Conservation (phyloP, 1,284 basidiomycete genomes). For the Apiotrichum siamense region DNA sequence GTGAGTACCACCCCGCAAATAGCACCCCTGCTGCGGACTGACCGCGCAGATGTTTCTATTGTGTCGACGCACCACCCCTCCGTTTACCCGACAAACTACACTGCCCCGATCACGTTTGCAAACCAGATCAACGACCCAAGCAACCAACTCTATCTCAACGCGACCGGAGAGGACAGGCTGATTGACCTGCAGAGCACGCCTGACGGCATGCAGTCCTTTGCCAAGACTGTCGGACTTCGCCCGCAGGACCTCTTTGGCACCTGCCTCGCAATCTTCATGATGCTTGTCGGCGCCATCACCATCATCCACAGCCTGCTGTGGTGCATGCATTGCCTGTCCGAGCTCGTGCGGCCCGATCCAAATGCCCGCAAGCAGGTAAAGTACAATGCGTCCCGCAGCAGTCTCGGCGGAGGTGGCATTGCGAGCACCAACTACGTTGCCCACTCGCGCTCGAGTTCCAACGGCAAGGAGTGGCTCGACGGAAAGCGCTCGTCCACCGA, state of each 20-base stretch:
- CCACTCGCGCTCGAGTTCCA: conserved; percentile 9
- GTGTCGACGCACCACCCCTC: conserved; percentile 59
- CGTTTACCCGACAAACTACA: conserved; percentile 54
- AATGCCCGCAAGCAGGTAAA: background rate
- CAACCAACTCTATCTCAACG: conserved; percentile 73
- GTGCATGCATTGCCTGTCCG: conserved; percentile 55
- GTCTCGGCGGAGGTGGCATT: background rate
- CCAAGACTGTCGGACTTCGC: conserved; percentile 69
- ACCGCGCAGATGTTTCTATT: conserved; percentile 63
- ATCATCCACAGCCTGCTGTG: conserved; percentile 65
- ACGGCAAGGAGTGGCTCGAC: conserved; percentile 18
- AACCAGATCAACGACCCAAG: conserved; percentile 62
- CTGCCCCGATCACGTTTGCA: conserved; percentile 59
- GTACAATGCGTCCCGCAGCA: background rate
- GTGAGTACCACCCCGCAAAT: no score
- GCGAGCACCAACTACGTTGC: background rate
- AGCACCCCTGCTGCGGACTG: conserved; percentile 1
- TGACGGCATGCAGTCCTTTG: conserved; percentile 69
- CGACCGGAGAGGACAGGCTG: conserved; percentile 50
- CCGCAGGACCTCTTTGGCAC: conserved; percentile 78
- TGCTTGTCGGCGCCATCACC: conserved; percentile 66
- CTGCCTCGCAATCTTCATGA: conserved; percentile 74
- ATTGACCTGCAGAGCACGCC: conserved; percentile 34
- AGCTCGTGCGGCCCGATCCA: conserved; percentile 16
- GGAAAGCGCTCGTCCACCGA: conserved; percentile 3